Evolutionary conservation across 495 filamentous ascomycete species (phyloP).

Genomic region (Lasiosphaeria ovina): DNA sequence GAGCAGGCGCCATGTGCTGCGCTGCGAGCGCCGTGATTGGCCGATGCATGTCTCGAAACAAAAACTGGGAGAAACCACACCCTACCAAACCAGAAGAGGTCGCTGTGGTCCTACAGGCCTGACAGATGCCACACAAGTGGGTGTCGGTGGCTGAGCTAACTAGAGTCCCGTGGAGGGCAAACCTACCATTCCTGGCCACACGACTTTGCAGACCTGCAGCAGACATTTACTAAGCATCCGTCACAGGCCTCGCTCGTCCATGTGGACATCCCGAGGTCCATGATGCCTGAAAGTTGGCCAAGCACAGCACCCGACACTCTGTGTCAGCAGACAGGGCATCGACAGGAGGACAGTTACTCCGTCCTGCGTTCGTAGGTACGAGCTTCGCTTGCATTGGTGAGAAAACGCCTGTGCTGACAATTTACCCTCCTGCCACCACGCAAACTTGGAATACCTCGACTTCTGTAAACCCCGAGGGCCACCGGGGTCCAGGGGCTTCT

Average conservation of each 20-base stretch:
- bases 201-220: neutral
- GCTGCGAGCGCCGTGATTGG: constrained; percentile 23
- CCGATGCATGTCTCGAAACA: constrained; percentile 14
- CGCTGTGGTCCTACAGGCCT: neutral
- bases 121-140: constrained; percentile 1
- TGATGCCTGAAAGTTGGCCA: no score
- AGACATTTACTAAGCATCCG: neutral
- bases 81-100: no score
- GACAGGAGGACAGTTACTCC: no score
- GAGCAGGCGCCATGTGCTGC: constrained; percentile 5
- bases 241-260: neutral
- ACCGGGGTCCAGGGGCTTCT: no score
- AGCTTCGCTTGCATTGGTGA: no score
- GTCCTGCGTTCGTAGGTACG: no score
- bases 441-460: no score
- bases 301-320: no score
- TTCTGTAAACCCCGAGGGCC: no score
- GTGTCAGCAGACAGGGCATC: no score
- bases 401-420: no score
- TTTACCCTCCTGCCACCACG: no score
- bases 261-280: neutral
- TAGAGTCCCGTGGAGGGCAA: constrained; percentile 7
- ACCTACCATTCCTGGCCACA: neutral
- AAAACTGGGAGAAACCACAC: constrained; percentile 6
- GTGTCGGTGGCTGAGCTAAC: constrained; percentile 14